Base-by-base conservation (phyloP, 2,329 filamentous ascomycete species). In the Aspergillus sp. region DNA sequence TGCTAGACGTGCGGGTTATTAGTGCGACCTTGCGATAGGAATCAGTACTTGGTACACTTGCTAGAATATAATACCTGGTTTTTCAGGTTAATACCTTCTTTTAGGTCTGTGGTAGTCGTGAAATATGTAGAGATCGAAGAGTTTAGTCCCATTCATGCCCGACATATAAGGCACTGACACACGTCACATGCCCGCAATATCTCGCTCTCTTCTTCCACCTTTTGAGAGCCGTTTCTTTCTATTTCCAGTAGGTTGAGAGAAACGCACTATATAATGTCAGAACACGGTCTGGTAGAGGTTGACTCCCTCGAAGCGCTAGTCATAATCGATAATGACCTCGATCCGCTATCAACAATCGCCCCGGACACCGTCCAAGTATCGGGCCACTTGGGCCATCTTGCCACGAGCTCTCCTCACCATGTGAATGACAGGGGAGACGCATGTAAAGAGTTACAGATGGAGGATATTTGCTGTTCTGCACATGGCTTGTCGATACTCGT, bases 291-390 rank as follows among this genome's bases (percentile, higher is more conserved):
- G 37, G 60, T 65, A 43, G 70, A 73, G 52, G 52, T 76, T n/a
- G 74, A 76, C 58, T 60, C 63, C 4, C 64, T 79, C 23, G 74
- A 78, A 30, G 71, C 76, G 20, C 60, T 68, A 4, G 69, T 78
- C 27, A 72, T 81, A 49, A 70, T 81, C 48, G 74, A 79, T 59
- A 76, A 81, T 63, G 77, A 80, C 50, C 64, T 79, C 38, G 76
- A 81, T 53, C 70, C 74, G 3, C 70, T 80, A 49, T 79, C 76
- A 1, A 69, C 72, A 2, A 66, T 70, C 15, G 63, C 72, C 0
- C 69, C 72, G 17, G 64, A 71, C 6, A 70, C 67, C 1, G 66
- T 78, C 41, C 61, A 71, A 20, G 61, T 75, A 22, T 54, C 63
- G 0, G 73, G 75, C 10, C 66, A 68, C 19, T 61, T 79, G 53